Conservation (phyloP, 441 rosid species). For the Adansonia madagascariensis region DNA sequence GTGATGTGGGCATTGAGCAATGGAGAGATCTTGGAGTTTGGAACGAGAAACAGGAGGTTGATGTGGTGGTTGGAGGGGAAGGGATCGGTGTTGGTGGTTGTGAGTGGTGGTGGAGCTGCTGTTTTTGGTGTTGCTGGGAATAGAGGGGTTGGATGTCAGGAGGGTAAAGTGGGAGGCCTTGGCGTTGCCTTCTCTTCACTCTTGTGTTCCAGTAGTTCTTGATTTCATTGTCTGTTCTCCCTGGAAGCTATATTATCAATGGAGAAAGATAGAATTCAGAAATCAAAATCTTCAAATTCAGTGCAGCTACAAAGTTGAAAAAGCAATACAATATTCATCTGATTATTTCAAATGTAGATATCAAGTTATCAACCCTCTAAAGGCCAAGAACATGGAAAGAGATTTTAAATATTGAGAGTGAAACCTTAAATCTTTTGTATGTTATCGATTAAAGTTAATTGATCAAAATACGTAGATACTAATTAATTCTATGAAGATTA, state of each 20-base stretch:
- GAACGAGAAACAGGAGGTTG: constrained; percentile 53
- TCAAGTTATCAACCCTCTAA: too few species aligned
- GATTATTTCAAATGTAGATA: background rate
- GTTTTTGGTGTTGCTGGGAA: constrained; percentile 38
- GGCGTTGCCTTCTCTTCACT: constrained; percentile 78
- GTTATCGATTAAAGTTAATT: too few species aligned
- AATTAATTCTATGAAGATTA: too few species aligned
- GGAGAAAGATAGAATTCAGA: background rate
- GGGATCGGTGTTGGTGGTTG: constrained; percentile 36
- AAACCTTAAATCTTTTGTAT: too few species aligned
- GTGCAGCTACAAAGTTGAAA: background rate
- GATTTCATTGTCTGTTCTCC: constrained; percentile 91
- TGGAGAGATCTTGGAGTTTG: constrained; percentile 36
- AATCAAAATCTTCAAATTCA: background rate
- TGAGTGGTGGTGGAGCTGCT: constrained; percentile 34
- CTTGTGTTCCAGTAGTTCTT: constrained; percentile 95
- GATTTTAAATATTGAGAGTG: too few species aligned
- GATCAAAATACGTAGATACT: too few species aligned
- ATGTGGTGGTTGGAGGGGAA: constrained; percentile 40
- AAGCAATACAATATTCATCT: background rate
- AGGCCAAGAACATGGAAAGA: too few species aligned
- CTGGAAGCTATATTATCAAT: constrained; percentile 59
- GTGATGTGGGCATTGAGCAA: constrained; percentile 35
- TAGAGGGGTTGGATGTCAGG: constrained; percentile 60
- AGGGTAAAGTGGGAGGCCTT: constrained; percentile 87